phyloP scores from a whole-genome alignment of 805 yeast species.

The Candida sakaeoensis region DNA sequence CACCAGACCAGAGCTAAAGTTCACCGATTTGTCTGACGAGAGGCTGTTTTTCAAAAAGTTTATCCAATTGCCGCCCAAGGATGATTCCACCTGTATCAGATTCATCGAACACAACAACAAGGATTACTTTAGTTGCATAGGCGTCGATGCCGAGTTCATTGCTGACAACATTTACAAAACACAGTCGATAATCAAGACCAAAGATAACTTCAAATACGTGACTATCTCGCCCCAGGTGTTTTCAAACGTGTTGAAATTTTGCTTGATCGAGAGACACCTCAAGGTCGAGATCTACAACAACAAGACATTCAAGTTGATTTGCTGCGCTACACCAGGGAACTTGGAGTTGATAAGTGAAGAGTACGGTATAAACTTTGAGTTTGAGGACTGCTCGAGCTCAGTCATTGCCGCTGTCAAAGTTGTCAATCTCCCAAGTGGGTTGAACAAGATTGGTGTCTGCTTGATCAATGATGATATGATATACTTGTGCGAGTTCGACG shows the following conservation, averaged over 20 bases:
- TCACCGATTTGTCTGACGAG: constrained; percentile 38
- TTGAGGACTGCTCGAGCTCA: constrained; percentile 42
- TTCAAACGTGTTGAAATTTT: constrained; percentile 57
- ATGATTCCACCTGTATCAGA: constrained; percentile 51
- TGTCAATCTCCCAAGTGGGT: constrained; percentile 27
- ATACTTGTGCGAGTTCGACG: constrained; percentile 76
- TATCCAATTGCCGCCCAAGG: constrained; percentile 46
- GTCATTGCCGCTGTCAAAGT: constrained; percentile 38
- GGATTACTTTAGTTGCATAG: constrained; percentile 74
- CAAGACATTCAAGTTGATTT: constrained; percentile 53
- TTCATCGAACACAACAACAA: constrained; percentile 68
- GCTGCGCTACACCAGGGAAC: constrained; percentile 87
- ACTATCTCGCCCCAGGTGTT: constrained; percentile 78
- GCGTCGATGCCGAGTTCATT: constrained; percentile 72
- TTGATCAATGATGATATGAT: constrained; percentile 68
- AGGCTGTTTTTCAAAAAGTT: constrained; percentile 43
- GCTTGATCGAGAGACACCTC: constrained; percentile 65
- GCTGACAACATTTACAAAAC: constrained; percentile 87
- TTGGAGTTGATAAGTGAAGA: constrained; percentile 47
- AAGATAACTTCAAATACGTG: constrained; percentile 49
- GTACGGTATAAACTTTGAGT: constrained; percentile 47
- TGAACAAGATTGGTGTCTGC: constrained; percentile 67
- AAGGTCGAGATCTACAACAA: constrained; percentile 76
- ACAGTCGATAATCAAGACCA: constrained; percentile 68
- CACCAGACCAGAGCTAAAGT: constrained; percentile 26